These are phyloP conservation scores for Ophiostoma ulmi DNA, from an alignment of 2,329 filamentous ascomycete species.

Conservation along the genomic window DNA sequence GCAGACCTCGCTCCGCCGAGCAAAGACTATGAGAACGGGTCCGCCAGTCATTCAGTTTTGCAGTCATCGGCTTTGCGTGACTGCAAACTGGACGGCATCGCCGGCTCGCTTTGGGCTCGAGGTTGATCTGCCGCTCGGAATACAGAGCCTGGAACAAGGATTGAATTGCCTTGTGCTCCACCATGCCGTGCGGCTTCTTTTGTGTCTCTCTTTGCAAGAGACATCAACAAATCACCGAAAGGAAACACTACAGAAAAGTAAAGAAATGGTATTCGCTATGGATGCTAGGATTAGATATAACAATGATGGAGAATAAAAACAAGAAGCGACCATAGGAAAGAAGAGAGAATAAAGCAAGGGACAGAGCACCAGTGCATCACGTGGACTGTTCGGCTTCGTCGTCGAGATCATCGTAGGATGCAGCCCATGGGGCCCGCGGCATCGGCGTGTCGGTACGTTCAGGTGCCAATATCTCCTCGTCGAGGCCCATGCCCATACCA, in stretches of 20 bases:
- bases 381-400: background rate
- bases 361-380: background rate
- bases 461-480: too few species aligned
- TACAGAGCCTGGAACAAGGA: slow-evolving; percentile 69
- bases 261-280: slow-evolving; percentile 17
- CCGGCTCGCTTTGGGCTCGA: slow-evolving; percentile 14
- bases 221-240: slow-evolving; percentile 1
- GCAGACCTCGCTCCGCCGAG: background rate
- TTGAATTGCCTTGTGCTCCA: slow-evolving; percentile 66
- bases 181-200: slow-evolving; percentile 58
- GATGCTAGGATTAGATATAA: slow-evolving; percentile 14
- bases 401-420: background rate
- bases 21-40: slow-evolving; percentile 11
- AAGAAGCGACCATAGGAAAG: background rate
- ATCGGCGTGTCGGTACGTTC: background rate
- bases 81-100: background rate
- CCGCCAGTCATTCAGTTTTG: background rate
- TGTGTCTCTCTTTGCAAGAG: background rate
- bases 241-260: background rate
- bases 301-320: slow-evolving; percentile 7
- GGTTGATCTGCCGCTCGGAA: slow-evolving; percentile 63
- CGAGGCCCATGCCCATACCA: too few species aligned
- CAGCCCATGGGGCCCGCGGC: background rate
- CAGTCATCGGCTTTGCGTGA: background rate
- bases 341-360: background rate